Percentiles rank a stretch among this genome's conserved stretches.
These are phyloP conservation scores for Alliaria petiolata DNA, from an alignment of 345 rosid genomes.

Conservation along the genomic window DNA sequence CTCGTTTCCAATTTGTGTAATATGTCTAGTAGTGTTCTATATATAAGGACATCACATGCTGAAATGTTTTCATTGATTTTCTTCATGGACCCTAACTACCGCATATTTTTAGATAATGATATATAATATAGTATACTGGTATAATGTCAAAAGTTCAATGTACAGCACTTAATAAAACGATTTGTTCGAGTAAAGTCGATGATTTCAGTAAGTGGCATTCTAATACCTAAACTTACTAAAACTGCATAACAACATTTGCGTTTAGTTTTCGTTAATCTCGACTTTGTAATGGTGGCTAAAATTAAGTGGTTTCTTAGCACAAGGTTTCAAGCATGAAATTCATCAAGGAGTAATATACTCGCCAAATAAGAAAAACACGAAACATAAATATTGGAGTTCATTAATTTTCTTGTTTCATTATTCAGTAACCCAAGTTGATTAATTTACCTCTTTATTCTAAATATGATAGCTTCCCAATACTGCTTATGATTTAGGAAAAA, in stretches of 20 bases:
- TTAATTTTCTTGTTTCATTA: background rate
- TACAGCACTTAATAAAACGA: background rate
- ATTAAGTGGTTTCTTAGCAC: constrained; percentile 7
- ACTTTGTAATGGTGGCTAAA: constrained; percentile 5
- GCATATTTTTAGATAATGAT: background rate
- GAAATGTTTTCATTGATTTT: background rate
- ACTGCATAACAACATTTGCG: constrained; percentile 2
- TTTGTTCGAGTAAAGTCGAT: constrained; percentile 9
- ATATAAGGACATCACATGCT: background rate
- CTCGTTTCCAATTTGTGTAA: background rate
- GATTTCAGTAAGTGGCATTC: constrained; percentile 1
- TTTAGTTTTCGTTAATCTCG: background rate
- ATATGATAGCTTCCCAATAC: background rate
- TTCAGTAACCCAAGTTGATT: constrained; percentile 13
- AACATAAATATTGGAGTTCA: background rate
- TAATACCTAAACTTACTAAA: constrained; percentile 6
- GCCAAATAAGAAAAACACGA: constrained; percentile 7
- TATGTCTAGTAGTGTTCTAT: background rate
- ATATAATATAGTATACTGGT: background rate
- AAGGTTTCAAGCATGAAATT: constrained; percentile 24
- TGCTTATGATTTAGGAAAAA: background rate
- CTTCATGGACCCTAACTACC: background rate
- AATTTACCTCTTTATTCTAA: constrained; percentile 14
- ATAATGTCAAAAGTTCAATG: background rate
- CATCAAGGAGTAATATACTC: background rate